Evolutionary conservation across 805 yeast species (phyloP).

Genomic region (Lachancea quebecensis): DNA sequence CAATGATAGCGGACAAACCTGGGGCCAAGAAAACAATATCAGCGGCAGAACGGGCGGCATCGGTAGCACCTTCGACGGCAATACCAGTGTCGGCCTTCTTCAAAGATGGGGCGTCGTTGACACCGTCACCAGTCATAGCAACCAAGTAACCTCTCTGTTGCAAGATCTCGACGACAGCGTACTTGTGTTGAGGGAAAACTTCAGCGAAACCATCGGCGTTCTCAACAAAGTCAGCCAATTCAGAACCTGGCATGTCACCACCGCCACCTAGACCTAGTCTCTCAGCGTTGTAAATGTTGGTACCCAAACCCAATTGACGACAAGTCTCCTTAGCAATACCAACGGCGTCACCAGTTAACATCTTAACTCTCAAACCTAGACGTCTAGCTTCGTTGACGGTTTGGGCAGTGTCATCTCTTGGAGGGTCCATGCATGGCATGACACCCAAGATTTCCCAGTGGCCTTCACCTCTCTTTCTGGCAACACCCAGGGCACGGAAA

Average conservation of each 20-base stretch:
- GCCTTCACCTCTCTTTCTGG: conserved; percentile 97
- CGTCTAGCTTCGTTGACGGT: conserved; percentile 87
- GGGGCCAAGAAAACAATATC: conserved; percentile 94
- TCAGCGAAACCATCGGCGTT: conserved; percentile 98
- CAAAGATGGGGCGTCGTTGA: conserved; percentile 94
- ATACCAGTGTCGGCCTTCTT: conserved; percentile 96
- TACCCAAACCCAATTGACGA: conserved; percentile 94
- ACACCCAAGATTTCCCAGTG: conserved; percentile 97
- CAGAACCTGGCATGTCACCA: conserved; percentile 95
- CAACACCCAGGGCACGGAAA: conserved; percentile 97
- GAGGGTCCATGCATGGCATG: conserved; percentile 99
- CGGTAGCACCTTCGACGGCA: conserved; percentile 98
- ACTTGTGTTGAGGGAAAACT: conserved; percentile 97
- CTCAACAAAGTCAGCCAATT: conserved; percentile 94
- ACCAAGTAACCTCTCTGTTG: conserved; percentile 95
- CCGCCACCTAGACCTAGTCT: conserved; percentile 94
- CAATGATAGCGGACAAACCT: conserved; percentile 91
- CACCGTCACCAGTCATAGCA: conserved; percentile 99
- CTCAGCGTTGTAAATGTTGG: conserved; percentile 94
- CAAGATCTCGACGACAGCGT: conserved; percentile 90
- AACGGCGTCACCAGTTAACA: conserved; percentile 99
- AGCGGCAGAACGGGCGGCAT: conserved; percentile 95
- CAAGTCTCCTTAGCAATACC: conserved; percentile 98
- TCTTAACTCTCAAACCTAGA: conserved; percentile 91
- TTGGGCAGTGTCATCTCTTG: conserved; percentile 96